phyloP scores from a whole-genome alignment of 164 flowering plant species.

The Magnolia changhungtana region DNA sequence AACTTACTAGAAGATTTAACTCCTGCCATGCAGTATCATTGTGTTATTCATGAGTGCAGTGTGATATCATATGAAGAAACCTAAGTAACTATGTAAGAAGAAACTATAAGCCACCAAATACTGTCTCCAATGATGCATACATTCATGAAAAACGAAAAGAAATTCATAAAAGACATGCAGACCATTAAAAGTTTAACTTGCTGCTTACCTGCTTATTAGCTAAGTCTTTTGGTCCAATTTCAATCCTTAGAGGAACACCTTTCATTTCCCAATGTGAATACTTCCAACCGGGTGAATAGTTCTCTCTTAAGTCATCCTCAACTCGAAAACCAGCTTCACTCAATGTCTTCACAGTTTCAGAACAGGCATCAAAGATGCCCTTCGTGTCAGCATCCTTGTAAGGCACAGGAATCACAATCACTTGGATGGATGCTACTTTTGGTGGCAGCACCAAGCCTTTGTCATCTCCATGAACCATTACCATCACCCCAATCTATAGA shows the following conservation, averaged over 20 bases:
- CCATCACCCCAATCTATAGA: conserved; percentile 88
- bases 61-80: neutral
- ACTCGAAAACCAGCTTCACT: conserved; percentile 68
- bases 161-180: neutral
- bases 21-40: neutral
- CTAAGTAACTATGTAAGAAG: neutral
- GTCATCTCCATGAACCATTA: conserved; percentile 98
- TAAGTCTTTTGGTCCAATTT: conserved; percentile 91
- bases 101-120: neutral
- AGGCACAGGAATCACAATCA: conserved; percentile 83
- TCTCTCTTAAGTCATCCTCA: conserved; percentile 73
- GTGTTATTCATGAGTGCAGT: neutral
- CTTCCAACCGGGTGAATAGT: conserved; percentile 98
- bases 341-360: conserved; percentile 54
- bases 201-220: conserved; percentile 70
- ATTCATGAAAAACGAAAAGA: neutral
- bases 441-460: conserved; percentile 95
- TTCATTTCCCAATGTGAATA: conserved; percentile 97
- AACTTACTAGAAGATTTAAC: no score
- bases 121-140: neutral
- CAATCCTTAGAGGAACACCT: conserved; percentile 94
- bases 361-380: conserved; percentile 79
- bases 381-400: conserved; percentile 79
- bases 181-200: neutral
- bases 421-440: conserved; percentile 81